Evolutionary conservation across 208 protist species (phyloP).

Genomic region (Angomonas deanei): DNA sequence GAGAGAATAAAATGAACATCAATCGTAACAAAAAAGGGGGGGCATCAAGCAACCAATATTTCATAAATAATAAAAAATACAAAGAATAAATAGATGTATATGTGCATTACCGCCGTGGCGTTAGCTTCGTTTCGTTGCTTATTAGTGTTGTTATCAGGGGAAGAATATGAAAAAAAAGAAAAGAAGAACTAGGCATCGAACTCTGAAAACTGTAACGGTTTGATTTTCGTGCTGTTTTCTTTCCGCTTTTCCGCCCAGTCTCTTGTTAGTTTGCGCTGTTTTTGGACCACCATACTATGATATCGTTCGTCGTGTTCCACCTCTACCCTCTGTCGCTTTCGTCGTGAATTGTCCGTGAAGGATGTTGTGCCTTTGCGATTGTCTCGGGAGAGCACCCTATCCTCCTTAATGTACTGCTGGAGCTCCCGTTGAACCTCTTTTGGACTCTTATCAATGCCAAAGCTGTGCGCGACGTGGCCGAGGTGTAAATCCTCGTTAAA

Average conservation of each 20-base stretch:
- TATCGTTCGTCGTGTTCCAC: slow-evolving; percentile 69
- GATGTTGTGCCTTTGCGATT: slow-evolving; percentile 35
- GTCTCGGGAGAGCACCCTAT: slow-evolving; percentile 57
- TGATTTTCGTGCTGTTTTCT: slow-evolving; percentile 42
- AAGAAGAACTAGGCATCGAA: slow-evolving; percentile 52
- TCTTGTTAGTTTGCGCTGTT: slow-evolving; percentile 74
- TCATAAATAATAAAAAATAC: slow-evolving; percentile 2
- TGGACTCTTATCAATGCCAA: slow-evolving; percentile 87
- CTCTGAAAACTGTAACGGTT: slow-evolving; percentile 68
- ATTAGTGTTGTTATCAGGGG: not conserved
- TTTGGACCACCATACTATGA: slow-evolving; percentile 68
- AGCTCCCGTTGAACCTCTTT: slow-evolving; percentile 68
- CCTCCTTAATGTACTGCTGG: slow-evolving; percentile 54
- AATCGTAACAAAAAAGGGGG: not conserved
- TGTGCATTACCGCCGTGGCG: too few species aligned
- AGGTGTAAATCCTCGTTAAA: slow-evolving; percentile 92
- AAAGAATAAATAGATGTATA: too few species aligned
- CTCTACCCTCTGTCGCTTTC: slow-evolving; percentile 62
- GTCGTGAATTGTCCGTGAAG: slow-evolving; percentile 13
- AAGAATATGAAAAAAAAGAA: slow-evolving; percentile 1
- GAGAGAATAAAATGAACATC: not conserved
- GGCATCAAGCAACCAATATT: not conserved
- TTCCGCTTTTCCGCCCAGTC: slow-evolving; percentile 71
- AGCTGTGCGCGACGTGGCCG: slow-evolving; percentile 89
- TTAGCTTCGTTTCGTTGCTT: too few species aligned